Base-by-base conservation (phyloP, 192 early-diverging fungal genomes). In the Phlyctochytrium bullatum region DNA sequence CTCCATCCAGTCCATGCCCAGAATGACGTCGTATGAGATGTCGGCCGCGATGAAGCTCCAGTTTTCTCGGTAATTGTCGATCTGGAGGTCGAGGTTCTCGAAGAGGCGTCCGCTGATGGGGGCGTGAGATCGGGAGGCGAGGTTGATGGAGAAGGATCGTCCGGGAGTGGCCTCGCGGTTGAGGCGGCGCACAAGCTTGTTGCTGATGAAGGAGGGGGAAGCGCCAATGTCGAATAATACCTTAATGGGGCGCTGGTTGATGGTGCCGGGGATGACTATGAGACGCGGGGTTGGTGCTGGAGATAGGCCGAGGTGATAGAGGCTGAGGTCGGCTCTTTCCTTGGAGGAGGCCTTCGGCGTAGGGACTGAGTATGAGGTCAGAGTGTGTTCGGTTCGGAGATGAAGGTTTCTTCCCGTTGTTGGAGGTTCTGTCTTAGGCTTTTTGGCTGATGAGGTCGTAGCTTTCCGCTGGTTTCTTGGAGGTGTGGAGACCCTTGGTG, bases 1-100 rank as follows among this genome's bases (percentile, higher is more conserved):
- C 64, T 65, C 33, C 12, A 65, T 16, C 64, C 64, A 65, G 17
- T 62, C 57, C 62, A 64, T 65, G 24, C 64, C 64, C 23, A 65
- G 64, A 23, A 65, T 65, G n/a, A 61, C 27, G 62, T 65, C 64
- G 28, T 65, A 65, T 4, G n/a, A 14, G 40, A 50, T 50, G n/a
- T 10, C 12, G n/a, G 40, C 40, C 12, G 40, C 40, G 40, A 50
- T 50, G 40, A 50, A 50, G n/a, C n/a, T n/a, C 12, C 40, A n/a
- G 10, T 50, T 10, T 10, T 50, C 40, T 10, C n/a, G 10, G 40
- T 50, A 50, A 10, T 50, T n/a, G 40, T 10, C n/a, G 12, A 10
- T 10, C 12, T 50, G 10, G n/a, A 10, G 40, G 40, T n/a, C 12
- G 40, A 50, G 10, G 40, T n/a, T n/a, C n/a, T 50, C 12, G n/a